Evolutionary conservation across 2,329 filamentous ascomycete genomes (phyloP).

Genomic region (Talaromyces albobiverticillius): DNA sequence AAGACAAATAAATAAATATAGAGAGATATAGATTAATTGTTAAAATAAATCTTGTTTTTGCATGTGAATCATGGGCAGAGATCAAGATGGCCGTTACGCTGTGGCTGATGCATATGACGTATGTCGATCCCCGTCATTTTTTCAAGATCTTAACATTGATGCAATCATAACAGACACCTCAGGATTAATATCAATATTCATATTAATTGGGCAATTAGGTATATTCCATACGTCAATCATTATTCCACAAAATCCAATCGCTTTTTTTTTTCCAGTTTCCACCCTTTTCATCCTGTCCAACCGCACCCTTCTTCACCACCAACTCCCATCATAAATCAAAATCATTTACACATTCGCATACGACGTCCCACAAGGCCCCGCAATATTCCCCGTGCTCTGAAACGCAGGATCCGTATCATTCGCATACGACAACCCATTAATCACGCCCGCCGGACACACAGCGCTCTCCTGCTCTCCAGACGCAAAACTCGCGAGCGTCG

Average conservation of each 20-base stretch:
- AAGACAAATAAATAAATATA: not conserved
- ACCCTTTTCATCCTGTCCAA: too few relatives aligned
- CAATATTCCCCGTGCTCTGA: conserved; percentile 12
- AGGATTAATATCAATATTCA: not conserved
- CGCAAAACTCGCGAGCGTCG: conserved; percentile 1
- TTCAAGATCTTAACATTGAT: too few relatives aligned
- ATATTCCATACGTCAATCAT: not conserved
- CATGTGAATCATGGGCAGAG: not conserved
- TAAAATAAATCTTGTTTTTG: not conserved
- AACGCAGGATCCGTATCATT: conserved; percentile 10
- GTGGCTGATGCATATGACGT: not conserved
- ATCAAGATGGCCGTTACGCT: not conserved
- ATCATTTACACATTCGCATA: conserved; percentile 11
- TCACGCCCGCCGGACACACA: conserved; percentile 7
- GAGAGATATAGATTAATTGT: too few relatives aligned
- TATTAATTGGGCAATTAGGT: not conserved
- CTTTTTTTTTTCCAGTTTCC: not conserved
- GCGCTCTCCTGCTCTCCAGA: conserved; percentile 3
- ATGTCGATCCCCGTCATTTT: too few relatives aligned
- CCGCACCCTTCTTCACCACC: too few relatives aligned
- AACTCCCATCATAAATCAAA: too few relatives aligned
- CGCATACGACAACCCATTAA: conserved; percentile 8
- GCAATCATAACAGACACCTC: too few relatives aligned
- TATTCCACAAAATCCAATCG: not conserved
- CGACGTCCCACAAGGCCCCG: conserved; percentile 8